A percentile compares a stretch with the other conserved stretches of the same genome.
These are phyloP conservation scores for Phallus indusiatus DNA, from an alignment of 768 basidiomycete species.

Conservation along the genomic window DNA sequence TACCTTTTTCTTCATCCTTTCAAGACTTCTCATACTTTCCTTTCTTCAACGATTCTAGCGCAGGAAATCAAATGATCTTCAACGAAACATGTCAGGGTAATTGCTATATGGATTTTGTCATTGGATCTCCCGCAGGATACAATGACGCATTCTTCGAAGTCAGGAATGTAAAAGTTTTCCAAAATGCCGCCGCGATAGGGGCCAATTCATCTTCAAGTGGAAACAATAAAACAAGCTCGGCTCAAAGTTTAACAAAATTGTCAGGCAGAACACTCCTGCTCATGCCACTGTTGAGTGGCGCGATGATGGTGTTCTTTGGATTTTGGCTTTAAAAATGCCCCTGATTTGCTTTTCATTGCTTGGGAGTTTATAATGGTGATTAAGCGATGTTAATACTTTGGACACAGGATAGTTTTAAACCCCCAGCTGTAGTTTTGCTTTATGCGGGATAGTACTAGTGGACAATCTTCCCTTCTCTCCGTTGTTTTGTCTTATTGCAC, in stretches of 20 bases:
- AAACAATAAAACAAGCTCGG: neutral
- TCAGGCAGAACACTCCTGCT: no score
- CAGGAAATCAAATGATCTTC: slow-evolving; percentile 42
- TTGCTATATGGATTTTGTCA: slow-evolving; percentile 63
- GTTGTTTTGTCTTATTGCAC: no score
- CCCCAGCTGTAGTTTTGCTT: no score
- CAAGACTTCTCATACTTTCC: slow-evolving; percentile 9
- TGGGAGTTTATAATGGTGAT: no score
- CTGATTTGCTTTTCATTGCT: no score
- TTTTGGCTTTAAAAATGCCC: no score
- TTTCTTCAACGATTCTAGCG: slow-evolving; percentile 26
- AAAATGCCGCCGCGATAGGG: neutral
- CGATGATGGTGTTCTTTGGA: no score
- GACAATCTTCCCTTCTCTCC: no score
- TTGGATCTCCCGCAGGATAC: slow-evolving; percentile 54
- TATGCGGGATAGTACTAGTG: no score
- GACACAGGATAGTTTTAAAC: no score
- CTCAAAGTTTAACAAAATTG: neutral
- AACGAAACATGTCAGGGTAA: slow-evolving; percentile 49
- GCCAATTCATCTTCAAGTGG: neutral
- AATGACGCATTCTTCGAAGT: slow-evolving; percentile 68
- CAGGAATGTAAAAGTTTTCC: slow-evolving; percentile 43
- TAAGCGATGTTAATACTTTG: no score
- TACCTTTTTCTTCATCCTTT: slow-evolving; percentile 15
- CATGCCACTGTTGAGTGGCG: no score